A percentile compares a stretch with the other conserved stretches of the same genome.
phyloP scores from a whole-genome alignment of 192 early-diverging fungal species.

The Linnemannia schmuckeri region DNA sequence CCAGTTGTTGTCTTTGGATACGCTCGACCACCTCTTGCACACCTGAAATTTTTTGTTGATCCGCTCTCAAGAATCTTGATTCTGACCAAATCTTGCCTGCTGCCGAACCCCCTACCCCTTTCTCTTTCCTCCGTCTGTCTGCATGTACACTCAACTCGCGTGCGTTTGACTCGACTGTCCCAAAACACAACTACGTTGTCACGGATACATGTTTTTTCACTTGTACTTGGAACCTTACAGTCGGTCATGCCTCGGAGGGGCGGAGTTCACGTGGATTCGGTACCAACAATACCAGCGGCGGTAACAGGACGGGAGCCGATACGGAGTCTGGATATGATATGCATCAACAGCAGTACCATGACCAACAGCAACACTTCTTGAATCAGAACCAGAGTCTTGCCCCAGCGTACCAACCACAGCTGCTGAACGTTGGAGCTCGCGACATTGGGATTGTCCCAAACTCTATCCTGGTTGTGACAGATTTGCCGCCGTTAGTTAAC shows the following conservation, averaged over 20 bases:
- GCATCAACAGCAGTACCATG: background rate
- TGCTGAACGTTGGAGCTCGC: conserved; percentile 70
- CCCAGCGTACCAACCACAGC: background rate
- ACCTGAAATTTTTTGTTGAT: background rate
- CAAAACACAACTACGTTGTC: background rate
- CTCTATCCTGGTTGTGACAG: conserved; percentile 67
- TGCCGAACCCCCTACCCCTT: background rate
- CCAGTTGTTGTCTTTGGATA: background rate
- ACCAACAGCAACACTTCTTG: background rate
- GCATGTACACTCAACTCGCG: background rate
- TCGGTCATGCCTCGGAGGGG: background rate
- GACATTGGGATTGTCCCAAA: conserved; percentile 69
- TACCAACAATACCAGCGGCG: background rate
- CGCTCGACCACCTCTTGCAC: background rate
- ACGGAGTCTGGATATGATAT: background rate
- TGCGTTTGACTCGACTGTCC: background rate
- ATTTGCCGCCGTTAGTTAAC: conserved; percentile 71
- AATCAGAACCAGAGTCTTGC: background rate
- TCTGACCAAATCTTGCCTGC: conserved; percentile 42
- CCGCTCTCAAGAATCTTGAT: conserved; percentile 32
- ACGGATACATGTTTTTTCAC: background rate
- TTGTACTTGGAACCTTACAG: background rate
- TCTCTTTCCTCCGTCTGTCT: background rate
- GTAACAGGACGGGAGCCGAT: background rate
- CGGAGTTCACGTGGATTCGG: background rate